phyloP scores from a whole-genome alignment of 73 alveolate genomes.

The Uronychia setigera region DNA sequence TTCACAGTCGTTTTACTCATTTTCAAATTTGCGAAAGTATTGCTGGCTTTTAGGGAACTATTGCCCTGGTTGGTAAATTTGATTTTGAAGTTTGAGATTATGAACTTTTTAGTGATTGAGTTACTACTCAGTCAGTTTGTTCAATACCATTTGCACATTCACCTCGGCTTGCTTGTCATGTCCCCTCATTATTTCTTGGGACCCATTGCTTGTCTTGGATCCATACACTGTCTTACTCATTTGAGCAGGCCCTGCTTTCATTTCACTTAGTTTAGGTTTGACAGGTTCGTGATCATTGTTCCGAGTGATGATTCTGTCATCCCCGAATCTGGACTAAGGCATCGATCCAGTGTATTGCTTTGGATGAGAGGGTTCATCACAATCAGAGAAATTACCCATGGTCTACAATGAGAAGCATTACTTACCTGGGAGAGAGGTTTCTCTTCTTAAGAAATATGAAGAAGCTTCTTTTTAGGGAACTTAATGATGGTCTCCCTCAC shows the following conservation, averaged over 20 bases:
- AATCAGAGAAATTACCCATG: too few relatives aligned
- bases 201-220: neutral
- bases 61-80: neutral
- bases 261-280: neutral
- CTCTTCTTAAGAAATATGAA: neutral
- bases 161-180: too few relatives aligned
- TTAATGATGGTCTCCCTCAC: neutral
- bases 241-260: neutral
- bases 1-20: neutral
- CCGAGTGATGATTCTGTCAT: neutral
- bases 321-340: neutral
- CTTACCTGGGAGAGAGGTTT: too few relatives aligned
- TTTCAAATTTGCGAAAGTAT: neutral
- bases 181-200: too few relatives aligned
- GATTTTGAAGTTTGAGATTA: neutral
- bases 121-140: neutral
- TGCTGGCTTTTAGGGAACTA: neutral
- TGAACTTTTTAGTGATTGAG: neutral
- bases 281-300: neutral
- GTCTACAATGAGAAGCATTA: too few relatives aligned
- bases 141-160: too few relatives aligned
- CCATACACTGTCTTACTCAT: neutral
- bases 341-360: too few relatives aligned
- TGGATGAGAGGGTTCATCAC: too few relatives aligned
- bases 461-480: neutral